Base-by-base conservation (phyloP, 73 alveolate species). In the Effrenium voratum region DNA sequence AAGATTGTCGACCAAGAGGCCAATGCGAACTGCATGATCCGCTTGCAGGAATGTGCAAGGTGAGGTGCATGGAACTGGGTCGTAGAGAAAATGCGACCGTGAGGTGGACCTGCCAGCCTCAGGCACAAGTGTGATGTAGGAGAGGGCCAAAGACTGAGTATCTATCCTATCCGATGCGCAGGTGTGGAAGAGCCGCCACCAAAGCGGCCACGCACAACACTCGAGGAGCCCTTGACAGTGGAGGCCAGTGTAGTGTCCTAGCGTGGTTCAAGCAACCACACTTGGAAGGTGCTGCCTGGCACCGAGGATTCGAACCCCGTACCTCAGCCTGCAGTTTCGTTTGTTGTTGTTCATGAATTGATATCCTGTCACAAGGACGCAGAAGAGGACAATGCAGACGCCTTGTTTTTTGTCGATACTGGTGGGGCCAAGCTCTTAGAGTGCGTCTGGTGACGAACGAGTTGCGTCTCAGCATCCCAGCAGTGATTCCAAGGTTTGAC, bases 321-420 rank as follows among this genome's bases (percentile, higher is more conserved):
- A n/a, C n/a, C n/a, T n/a, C n/a, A n/a, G n/a, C n/a, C n/a, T n/a
- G n/a, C n/a, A n/a, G n/a, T 30, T 57, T 30, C 16, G 72, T 57
- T 2, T 72, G 82, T 72, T 5, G 1, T 72, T 13, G 49, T 72
- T 55, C 22, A 22, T 12, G 68, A 15, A 30, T 57, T 57, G 16
- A 22, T 22, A 30, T 57, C n/a, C 72, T 60, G 75, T 32, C 75
- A 60, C 36, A 32, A 60, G n/a, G n/a, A n/a, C n/a, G n/a, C 13
- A 26, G 79, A 68, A 46, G 86, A 66, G 43, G 52, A 68, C 43
- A 41, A 40, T 15, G 41, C 46, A 4, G 95, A 88, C 26, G 55
- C 94, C 66, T 88, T 88, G 96, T 88, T 88, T 59, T 88, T 88
- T 57, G 96, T 88, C 34, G 96, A 88, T 46, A 68, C 86, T 16